Percentiles rank a stretch among this genome's conserved stretches.
phyloP scores from a whole-genome alignment of 305 asterid genomes.

The Fraxinus greggii region DNA sequence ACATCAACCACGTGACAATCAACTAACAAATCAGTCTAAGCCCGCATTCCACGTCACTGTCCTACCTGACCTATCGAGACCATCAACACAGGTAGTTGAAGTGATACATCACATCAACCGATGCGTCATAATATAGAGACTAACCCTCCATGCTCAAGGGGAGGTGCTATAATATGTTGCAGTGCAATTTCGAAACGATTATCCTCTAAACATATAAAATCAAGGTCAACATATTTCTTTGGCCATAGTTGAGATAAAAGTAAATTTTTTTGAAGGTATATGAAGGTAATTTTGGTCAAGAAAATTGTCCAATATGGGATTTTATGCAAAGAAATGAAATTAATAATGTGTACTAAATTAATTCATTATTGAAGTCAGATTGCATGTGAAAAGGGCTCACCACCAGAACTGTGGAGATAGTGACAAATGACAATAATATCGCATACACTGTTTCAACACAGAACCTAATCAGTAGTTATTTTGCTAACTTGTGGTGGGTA shows the following conservation, averaged over 20 bases:
- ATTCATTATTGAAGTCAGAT: not conserved
- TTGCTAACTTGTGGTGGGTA: not conserved
- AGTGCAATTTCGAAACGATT: not conserved
- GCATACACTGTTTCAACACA: not conserved
- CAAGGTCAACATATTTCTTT: not conserved
- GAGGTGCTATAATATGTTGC: not conserved
- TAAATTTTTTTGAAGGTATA: not conserved
- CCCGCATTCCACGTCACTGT: not conserved
- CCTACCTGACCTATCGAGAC: not conserved
- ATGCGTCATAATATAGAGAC: not conserved
- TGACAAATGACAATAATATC: not conserved
- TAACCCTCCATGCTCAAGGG: not conserved
- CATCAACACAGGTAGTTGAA: not conserved
- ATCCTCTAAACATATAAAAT: too few species aligned
- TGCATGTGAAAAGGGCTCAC: not conserved
- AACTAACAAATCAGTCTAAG: not conserved
- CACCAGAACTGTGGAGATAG: not conserved
- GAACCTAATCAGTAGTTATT: not conserved
- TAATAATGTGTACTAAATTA: not conserved
- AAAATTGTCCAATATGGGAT: not conserved
- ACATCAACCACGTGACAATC: not conserved
- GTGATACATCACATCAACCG: not conserved
- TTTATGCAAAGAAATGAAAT: not conserved
- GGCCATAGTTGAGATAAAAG: not conserved
- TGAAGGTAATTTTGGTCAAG: not conserved